These are phyloP conservation scores for Xylariomycetidae sp. DNA, from an alignment of 2,329 filamentous ascomycete species.

Conservation along the genomic window DNA sequence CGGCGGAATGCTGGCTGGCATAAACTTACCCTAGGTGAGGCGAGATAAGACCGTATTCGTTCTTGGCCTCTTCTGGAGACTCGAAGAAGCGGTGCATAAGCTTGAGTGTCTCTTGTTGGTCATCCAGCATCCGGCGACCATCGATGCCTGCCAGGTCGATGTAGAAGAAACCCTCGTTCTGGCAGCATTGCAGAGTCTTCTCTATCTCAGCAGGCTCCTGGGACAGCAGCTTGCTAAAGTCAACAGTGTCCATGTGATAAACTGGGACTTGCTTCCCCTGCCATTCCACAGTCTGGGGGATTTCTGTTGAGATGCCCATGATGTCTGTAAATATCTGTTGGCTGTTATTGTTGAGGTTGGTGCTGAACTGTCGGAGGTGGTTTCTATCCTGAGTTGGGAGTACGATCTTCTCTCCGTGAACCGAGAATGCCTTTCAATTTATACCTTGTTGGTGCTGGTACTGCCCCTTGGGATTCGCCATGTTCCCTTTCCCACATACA, in stretches of 20 bases:
- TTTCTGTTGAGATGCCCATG: constrained; percentile 35
- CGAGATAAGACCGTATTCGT: constrained; percentile 50
- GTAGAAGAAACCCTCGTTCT: constrained; percentile 52
- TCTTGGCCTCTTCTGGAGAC: constrained; percentile 49
- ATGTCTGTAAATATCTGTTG: constrained; percentile 9
- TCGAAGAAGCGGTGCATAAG: constrained; percentile 55
- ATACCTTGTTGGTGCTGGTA: no score
- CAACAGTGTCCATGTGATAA: constrained; percentile 47
- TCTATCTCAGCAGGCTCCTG: constrained; percentile 51
- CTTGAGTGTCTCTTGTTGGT: constrained; percentile 47
- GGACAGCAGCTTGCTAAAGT: constrained; percentile 47
- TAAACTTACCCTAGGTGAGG: constrained; percentile 45
- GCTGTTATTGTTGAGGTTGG: neutral
- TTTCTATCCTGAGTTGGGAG: no score
- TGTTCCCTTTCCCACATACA: no score
- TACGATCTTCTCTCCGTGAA: no score
- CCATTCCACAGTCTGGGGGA: constrained; percentile 43
- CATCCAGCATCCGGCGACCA: constrained; percentile 46
- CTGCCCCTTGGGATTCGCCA: no score
- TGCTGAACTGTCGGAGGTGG: no score
- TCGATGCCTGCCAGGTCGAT: constrained; percentile 49
- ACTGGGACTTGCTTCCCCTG: constrained; percentile 45
- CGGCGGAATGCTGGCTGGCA: no score
- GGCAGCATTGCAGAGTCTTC: constrained; percentile 44
- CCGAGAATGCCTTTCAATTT: no score